Conservation (phyloP, 768 basidiomycete species). For the Podaxis mareebaensis region DNA sequence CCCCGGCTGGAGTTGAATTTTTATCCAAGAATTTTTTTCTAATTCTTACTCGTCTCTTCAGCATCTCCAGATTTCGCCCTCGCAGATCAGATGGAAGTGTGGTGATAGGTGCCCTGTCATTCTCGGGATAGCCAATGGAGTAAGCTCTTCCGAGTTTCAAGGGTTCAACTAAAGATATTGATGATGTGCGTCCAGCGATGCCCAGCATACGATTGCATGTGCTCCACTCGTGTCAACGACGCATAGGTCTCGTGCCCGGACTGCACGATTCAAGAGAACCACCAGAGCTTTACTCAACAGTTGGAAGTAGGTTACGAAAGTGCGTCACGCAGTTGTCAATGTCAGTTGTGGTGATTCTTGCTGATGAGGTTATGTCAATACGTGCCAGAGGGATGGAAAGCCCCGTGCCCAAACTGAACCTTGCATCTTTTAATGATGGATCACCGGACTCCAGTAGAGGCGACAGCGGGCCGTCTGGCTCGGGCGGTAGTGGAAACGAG, state of each 20-base stretch:
- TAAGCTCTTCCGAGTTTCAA: background rate
- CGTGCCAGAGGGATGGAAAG: background rate
- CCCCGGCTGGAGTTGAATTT: no score
- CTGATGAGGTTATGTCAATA: background rate
- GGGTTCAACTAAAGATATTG: no score
- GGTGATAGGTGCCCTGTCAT: background rate
- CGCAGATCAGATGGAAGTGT: background rate
- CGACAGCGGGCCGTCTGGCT: background rate
- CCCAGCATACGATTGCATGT: background rate
- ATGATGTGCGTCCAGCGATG: background rate
- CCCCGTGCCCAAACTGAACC: background rate
- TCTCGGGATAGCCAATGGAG: background rate
- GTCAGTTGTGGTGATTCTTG: background rate
- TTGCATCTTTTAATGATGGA: background rate
- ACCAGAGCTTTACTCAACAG: background rate
- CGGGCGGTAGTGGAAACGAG: background rate
- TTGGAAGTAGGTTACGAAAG: background rate
- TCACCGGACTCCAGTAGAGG: background rate
- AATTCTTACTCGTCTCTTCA: no score
- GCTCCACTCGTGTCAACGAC: background rate
- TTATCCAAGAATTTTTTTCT: no score
- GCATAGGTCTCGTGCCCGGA: background rate
- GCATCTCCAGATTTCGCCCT: background rate
- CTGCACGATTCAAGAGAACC: background rate
- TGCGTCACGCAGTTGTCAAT: background rate